Evolutionary conservation across 2,329 filamentous ascomycete species (phyloP).

Genomic region (Neofusicoccum sp.): DNA sequence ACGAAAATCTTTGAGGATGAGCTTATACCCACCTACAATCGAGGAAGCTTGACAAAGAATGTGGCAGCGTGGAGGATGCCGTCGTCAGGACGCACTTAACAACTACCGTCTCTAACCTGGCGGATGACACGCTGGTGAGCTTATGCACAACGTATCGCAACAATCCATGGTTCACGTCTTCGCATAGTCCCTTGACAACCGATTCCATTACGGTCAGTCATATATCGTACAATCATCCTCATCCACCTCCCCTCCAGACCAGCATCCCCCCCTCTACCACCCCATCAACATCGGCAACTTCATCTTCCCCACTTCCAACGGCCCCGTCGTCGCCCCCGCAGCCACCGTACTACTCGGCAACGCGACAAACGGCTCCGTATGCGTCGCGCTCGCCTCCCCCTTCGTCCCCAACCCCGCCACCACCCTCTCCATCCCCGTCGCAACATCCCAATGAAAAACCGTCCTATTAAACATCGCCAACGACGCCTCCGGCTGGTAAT

Average conservation of each 20-base stretch:
- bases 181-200: no score
- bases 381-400: conserved; percentile 38
- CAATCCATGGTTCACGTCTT: no score
- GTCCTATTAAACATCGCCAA: conserved; percentile 40
- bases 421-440: conserved; percentile 33
- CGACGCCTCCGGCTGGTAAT: conserved; percentile 40
- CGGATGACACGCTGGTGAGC: no score
- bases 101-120: no score
- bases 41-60: no score
- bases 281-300: conserved; percentile 12
- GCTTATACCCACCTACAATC: no score
- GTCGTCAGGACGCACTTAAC: no score
- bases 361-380: conserved; percentile 38
- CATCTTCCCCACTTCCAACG: background rate
- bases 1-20: no score
- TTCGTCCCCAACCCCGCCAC: conserved; percentile 33
- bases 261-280: background rate
- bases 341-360: conserved; percentile 25
- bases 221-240: no score
- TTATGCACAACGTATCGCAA: no score
- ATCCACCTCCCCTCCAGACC: background rate
- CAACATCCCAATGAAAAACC: conserved; percentile 36
- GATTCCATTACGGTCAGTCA: no score
- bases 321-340: background rate
- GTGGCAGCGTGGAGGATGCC: no score